Evolutionary conservation across 441 rosid genomes (phyloP).

Genomic region (Arabidopsis lyrata): DNA sequence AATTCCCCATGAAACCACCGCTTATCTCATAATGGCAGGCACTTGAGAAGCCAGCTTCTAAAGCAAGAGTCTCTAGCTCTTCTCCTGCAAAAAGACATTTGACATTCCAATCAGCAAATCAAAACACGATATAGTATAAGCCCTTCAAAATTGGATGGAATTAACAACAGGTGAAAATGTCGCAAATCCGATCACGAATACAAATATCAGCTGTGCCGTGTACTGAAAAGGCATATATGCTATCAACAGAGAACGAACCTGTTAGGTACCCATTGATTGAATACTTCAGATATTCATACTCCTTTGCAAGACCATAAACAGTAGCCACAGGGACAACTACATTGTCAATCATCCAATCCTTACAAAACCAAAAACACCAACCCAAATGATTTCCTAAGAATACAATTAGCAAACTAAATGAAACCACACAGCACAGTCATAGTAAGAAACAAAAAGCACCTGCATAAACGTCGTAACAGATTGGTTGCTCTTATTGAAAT

Average conservation of each 20-base stretch:
- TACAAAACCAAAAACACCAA: slow-evolving; percentile 32
- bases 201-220: background rate
- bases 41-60: slow-evolving; percentile 73
- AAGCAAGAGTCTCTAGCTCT: slow-evolving; percentile 80
- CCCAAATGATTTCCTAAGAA: background rate
- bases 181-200: background rate
- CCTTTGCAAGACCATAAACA: slow-evolving; percentile 67
- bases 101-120: slow-evolving; percentile 2
- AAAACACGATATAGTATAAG: background rate
- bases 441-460: slow-evolving; percentile 48
- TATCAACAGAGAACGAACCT: slow-evolving; percentile 50
- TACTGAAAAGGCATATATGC: slow-evolving; percentile 15
- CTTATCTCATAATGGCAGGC: slow-evolving; percentile 76
- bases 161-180: background rate
- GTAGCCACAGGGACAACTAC: slow-evolving; percentile 83
- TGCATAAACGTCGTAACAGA: slow-evolving; percentile 61
- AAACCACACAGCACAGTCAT: background rate
- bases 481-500: slow-evolving; percentile 73
- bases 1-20: slow-evolving; percentile 90
- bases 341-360: slow-evolving; percentile 89
- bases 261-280: slow-evolving; percentile 75
- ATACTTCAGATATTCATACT: slow-evolving; percentile 74
- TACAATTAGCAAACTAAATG: background rate
- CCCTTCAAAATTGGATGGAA: background rate
- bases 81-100: slow-evolving; percentile 52